These are phyloP conservation scores for Eucalyptus pauciflora DNA, from an alignment of 345 rosid species.

Conservation along the genomic window DNA sequence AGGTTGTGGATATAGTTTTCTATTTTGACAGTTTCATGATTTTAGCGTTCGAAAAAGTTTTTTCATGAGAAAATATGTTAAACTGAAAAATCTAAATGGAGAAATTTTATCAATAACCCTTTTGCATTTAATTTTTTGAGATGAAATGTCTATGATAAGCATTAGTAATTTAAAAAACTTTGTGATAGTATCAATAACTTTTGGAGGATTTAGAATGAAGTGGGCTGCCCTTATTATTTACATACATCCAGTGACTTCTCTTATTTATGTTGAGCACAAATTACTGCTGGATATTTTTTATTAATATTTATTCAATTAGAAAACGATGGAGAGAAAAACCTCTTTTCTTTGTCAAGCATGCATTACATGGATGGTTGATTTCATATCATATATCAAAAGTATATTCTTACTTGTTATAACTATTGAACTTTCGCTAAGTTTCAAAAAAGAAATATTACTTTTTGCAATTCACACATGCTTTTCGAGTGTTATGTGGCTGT, in stretches of 20 bases:
- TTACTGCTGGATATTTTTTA: neutral
- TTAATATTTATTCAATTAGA: neutral
- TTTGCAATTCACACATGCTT: neutral
- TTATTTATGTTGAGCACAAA: neutral
- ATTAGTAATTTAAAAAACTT: too few relatives aligned
- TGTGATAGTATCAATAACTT: too few relatives aligned
- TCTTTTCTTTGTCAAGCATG: neutral
- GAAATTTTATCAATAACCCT: too few relatives aligned
- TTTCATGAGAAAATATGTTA: neutral
- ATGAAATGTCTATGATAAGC: too few relatives aligned
- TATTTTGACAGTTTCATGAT: neutral
- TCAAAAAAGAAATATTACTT: neutral
- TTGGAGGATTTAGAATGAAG: too few relatives aligned
- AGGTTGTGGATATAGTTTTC: neutral
- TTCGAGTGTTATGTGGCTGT: too few relatives aligned
- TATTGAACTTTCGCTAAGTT: neutral
- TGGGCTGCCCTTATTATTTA: neutral
- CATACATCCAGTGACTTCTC: neutral
- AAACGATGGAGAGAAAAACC: neutral
- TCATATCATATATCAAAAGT: neutral
- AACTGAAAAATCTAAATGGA: too few relatives aligned
- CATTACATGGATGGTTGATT: neutral
- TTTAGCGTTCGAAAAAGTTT: too few relatives aligned
- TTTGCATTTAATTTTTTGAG: too few relatives aligned
- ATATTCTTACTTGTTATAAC: neutral